A percentile compares a stretch with the other conserved stretches of the same genome.
These are phyloP conservation scores for Sutorius eximius DNA, from an alignment of 1,284 basidiomycete species.

Conservation along the genomic window DNA sequence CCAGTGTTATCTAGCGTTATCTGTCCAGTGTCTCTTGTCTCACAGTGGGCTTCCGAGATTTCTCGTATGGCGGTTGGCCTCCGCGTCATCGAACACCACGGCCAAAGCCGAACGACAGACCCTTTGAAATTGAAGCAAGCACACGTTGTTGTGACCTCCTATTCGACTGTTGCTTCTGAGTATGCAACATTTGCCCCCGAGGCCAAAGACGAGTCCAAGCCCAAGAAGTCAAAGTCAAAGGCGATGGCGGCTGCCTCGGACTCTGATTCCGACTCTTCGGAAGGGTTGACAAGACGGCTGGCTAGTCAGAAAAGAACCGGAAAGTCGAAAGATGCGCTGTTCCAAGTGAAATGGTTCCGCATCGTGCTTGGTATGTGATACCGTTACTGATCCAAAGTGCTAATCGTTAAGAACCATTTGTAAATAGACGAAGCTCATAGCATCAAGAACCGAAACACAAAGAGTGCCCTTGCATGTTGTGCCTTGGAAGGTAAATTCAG, in stretches of 20 bases:
- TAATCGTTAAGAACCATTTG: not conserved
- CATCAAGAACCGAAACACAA: constrained; percentile 92
- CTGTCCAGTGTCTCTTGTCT: constrained; percentile 81
- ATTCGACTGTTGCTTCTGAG: constrained; percentile 78
- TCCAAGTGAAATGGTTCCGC: constrained; percentile 81
- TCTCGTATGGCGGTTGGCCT: constrained; percentile 73
- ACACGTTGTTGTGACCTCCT: constrained; percentile 86
- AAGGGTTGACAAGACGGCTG: constrained; percentile 23
- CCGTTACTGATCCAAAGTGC: not conserved
- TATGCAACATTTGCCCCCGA: constrained; percentile 49
- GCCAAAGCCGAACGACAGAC: constrained; percentile 68
- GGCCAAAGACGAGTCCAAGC: constrained; percentile 49
- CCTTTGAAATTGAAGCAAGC: constrained; percentile 56
- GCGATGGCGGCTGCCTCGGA: constrained; percentile 33
- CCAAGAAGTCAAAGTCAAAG: constrained; percentile 40
- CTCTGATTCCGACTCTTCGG: constrained; percentile 43
- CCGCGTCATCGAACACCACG: constrained; percentile 82
- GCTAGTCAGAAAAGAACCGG: constrained; percentile 36
- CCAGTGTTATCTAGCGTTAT: constrained; percentile 57
- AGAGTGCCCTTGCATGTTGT: constrained; percentile 80
- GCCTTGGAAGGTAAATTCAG: constrained; percentile 77
- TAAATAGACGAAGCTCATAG: constrained; percentile 92
- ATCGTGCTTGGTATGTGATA: constrained; percentile 71
- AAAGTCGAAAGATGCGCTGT: constrained; percentile 67
- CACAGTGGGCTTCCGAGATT: constrained; percentile 91